Percentiles rank a stretch among this genome's conserved stretches.
Conservation (phyloP, 1,139 yeast genomes). For the Debaryomycetaceae sp. region DNA sequence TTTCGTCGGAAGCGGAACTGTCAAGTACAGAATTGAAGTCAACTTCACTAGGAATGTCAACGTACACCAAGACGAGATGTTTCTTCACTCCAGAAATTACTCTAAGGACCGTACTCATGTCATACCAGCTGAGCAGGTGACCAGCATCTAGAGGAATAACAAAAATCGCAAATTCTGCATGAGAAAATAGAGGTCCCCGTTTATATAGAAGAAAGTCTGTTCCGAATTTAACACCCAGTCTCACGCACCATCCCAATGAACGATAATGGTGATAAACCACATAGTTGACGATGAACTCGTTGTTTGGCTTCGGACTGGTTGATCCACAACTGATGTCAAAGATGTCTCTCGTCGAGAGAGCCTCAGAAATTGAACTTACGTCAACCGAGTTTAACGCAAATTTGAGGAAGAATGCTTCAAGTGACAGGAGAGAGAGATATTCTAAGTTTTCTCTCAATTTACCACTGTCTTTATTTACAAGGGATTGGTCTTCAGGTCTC, state of each 20-base stretch:
- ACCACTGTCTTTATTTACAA: conserved; percentile 1
- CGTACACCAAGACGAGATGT: conserved; percentile 65
- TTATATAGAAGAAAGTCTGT: conserved; percentile 76
- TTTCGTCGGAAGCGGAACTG: conserved; percentile 16
- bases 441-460: conserved; percentile 46
- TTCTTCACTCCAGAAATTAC: conserved; percentile 88
- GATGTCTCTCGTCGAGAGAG: conserved; percentile 19
- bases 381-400: conserved; percentile 47
- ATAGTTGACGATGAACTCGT: conserved; percentile 51
- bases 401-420: conserved; percentile 68
- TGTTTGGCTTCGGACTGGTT: conserved; percentile 20
- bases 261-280: conserved; percentile 84
- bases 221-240: conserved; percentile 90
- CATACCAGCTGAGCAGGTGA: conserved; percentile 47
- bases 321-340: conserved; percentile 24
- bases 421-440: conserved; percentile 67
- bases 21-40: conserved; percentile 23
- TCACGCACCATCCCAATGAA: conserved; percentile 91
- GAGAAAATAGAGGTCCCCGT: conserved; percentile 93
- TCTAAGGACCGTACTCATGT: conserved; percentile 65
- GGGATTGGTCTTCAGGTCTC: conserved; percentile 31
- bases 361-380: conserved; percentile 10
- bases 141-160: conserved; percentile 42
- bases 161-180: conserved; percentile 78
- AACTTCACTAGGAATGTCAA: conserved; percentile 46